phyloP scores from a whole-genome alignment of 345 rosid species.

The Garcia nutans region DNA sequence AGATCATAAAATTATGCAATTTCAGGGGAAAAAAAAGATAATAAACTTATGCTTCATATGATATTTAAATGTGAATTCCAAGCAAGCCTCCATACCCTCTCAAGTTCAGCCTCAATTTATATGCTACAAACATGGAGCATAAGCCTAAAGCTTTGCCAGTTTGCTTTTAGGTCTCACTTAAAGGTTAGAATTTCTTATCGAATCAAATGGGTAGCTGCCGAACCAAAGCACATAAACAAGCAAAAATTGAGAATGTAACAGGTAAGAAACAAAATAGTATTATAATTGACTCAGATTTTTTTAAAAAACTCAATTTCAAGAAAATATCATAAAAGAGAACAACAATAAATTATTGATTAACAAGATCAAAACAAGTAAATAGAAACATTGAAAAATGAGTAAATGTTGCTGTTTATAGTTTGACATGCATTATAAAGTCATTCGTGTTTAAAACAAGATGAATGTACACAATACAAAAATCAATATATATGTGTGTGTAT shows the following conservation, averaged over 20 bases:
- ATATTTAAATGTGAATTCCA: background rate
- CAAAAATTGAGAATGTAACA: background rate
- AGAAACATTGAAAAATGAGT: background rate
- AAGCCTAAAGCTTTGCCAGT: background rate
- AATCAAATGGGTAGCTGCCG: background rate
- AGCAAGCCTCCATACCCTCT: background rate
- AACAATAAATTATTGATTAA: background rate
- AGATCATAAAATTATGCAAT: background rate
- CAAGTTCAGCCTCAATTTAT: background rate
- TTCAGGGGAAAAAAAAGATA: background rate
- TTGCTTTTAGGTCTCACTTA: background rate
- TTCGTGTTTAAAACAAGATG: background rate
- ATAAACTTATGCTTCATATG: background rate
- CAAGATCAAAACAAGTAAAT: background rate
- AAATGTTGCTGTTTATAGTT: background rate
- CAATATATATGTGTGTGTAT: background rate
- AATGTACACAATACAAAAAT: background rate
- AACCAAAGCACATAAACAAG: background rate
- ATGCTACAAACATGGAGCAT: background rate
- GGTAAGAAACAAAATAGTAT: background rate
- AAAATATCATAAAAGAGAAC: background rate
- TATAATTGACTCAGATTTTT: background rate
- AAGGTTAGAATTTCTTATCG: background rate
- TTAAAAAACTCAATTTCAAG: background rate
- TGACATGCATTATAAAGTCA: background rate